These are phyloP conservation scores for Hypoxylon sp. DNA, from an alignment of 2,329 filamentous ascomycete species.

Conservation along the genomic window DNA sequence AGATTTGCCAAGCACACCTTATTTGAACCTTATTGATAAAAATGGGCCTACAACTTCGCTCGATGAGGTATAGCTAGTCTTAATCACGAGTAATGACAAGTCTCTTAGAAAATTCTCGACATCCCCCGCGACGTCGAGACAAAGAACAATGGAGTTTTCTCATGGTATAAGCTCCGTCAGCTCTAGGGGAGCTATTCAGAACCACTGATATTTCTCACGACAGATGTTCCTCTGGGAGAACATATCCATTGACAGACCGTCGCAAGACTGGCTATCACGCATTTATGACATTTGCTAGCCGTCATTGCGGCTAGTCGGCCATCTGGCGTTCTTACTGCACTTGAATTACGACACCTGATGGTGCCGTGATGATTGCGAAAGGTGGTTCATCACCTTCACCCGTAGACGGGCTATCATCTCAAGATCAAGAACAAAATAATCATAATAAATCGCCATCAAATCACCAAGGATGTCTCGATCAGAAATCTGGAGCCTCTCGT, in stretches of 20 bases:
- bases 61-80: conserved; percentile 9
- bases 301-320: neutral
- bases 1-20: conserved; percentile 5
- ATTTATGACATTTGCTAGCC: neutral
- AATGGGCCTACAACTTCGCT: neutral
- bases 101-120: conserved; percentile 8
- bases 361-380: conserved; percentile 31
- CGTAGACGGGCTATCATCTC: neutral
- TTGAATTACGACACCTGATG: conserved; percentile 16
- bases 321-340: neutral
- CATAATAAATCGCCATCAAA: neutral
- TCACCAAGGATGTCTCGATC: neutral
- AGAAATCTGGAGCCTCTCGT: neutral
- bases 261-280: neutral
- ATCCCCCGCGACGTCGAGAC: conserved; percentile 5
- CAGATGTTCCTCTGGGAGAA: neutral
- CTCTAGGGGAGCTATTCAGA: neutral
- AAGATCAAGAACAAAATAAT: neutral
- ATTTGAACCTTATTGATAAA: neutral
- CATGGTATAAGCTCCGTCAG: neutral
- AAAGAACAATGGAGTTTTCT: neutral
- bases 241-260: neutral
- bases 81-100: conserved; percentile 32
- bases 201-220: neutral
- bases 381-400: neutral